These are phyloP conservation scores for Saturnispora quitensis DNA, from an alignment of 805 yeast species.

Conservation along the genomic window DNA sequence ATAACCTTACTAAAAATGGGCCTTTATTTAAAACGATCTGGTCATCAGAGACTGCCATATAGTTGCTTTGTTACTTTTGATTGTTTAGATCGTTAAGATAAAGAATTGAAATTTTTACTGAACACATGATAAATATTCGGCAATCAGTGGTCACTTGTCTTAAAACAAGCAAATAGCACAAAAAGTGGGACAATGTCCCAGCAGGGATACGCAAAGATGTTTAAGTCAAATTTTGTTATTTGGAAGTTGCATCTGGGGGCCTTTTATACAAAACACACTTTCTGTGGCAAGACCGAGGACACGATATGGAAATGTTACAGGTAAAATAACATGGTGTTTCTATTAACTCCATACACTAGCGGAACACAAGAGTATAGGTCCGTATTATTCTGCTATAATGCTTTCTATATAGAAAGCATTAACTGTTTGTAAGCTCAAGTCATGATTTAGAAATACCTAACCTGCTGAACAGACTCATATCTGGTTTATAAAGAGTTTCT, in stretches of 20 bases:
- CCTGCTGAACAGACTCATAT: background rate
- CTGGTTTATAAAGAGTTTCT: background rate
- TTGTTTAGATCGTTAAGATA: background rate
- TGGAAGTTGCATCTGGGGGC: background rate
- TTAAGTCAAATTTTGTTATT: background rate
- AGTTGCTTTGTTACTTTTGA: background rate
- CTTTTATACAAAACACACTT: background rate
- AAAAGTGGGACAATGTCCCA: background rate
- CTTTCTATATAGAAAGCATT: no score
- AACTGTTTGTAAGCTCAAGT: no score
- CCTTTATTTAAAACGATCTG: slow-evolving; percentile 1
- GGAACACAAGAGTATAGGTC: no score
- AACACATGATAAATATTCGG: background rate
- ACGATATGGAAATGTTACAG: background rate
- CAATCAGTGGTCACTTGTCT: background rate
- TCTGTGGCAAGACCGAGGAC: background rate
- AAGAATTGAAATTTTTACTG: background rate
- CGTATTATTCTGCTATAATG: background rate
- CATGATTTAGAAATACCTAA: background rate
- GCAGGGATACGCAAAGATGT: background rate
- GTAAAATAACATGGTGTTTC: no score
- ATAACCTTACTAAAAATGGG: slow-evolving; percentile 10
- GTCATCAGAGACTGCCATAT: background rate
- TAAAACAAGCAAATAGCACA: background rate
- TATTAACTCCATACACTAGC: no score